Evolutionary conservation across 345 rosid genomes (phyloP).

Genomic region (Pistacia vera): DNA sequence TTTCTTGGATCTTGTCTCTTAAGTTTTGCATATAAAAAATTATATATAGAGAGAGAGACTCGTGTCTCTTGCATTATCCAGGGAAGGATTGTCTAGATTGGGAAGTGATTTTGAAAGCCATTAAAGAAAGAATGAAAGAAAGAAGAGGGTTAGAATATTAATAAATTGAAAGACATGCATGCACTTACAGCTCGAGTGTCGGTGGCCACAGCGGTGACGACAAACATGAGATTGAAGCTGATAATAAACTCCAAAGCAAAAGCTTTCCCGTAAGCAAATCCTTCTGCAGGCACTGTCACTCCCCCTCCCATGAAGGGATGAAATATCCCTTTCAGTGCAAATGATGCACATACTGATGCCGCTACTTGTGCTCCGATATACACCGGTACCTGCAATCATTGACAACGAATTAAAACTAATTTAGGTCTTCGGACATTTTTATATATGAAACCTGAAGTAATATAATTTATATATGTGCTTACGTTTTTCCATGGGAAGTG

Average conservation of each 20-base stretch:
- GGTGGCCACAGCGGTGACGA: slow-evolving; percentile 90
- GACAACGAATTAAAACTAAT: not conserved
- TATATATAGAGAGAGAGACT: not conserved
- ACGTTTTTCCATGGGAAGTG: slow-evolving; percentile 88
- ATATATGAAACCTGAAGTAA: too few species aligned
- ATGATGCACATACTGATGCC: slow-evolving; percentile 79
- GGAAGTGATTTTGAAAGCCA: not conserved
- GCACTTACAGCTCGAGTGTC: slow-evolving; percentile 86
- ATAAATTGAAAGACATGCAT: too few species aligned
- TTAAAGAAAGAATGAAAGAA: not conserved
- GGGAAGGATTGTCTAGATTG: not conserved
- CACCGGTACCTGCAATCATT: slow-evolving; percentile 53
- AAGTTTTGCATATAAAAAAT: not conserved
- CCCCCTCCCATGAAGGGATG: slow-evolving; percentile 79
- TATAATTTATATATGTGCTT: not conserved
- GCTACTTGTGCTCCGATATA: slow-evolving; percentile 70
- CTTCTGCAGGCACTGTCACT: slow-evolving; percentile 73
- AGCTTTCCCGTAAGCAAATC: slow-evolving; percentile 47
- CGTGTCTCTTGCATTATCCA: slow-evolving; percentile 13
- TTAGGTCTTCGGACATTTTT: too few species aligned
- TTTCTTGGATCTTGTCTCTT: slow-evolving; percentile 17
- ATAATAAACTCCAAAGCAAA: slow-evolving; percentile 87
- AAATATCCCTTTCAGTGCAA: slow-evolving; percentile 65
- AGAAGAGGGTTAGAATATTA: too few species aligned
- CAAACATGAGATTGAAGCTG: slow-evolving; percentile 90